Conservation (phyloP, 148 eudicot genomes). For the Bassia scoparia region DNA sequence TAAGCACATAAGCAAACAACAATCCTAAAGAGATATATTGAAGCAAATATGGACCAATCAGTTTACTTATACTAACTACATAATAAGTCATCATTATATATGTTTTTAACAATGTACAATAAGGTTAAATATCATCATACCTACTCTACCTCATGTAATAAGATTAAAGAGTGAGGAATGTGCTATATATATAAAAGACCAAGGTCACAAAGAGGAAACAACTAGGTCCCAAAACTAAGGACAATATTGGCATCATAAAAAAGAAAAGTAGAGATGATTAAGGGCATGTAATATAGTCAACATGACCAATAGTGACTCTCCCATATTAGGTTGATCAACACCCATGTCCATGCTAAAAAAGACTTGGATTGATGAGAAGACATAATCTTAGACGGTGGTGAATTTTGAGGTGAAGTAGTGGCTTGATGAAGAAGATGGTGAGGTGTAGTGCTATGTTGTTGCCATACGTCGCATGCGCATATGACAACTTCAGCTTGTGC, state of each 20-base stretch:
- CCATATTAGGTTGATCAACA: constrained; percentile 47
- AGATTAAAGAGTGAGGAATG: constrained; percentile 12
- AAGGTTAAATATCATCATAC: constrained; percentile 19
- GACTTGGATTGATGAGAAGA: constrained; percentile 48
- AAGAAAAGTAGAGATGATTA: not conserved
- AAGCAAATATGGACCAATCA: constrained; percentile 1
- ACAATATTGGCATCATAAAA: constrained; percentile 17
- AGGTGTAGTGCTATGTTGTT: constrained; percentile 6
- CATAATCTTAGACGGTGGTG: constrained; percentile 40
- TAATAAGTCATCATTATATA: constrained; percentile 27
- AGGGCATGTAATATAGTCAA: constrained; percentile 24
- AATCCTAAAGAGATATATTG: not conserved
- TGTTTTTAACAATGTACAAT: constrained; percentile 22
- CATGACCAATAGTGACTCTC: constrained; percentile 59
- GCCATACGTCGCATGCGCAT: constrained; percentile 57
- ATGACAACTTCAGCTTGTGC: constrained; percentile 83
- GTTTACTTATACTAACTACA: constrained; percentile 22
- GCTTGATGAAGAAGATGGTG: constrained; percentile 21
- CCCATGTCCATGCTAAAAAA: constrained; percentile 57
- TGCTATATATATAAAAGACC: constrained; percentile 13
- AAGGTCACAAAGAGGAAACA: constrained; percentile 9
- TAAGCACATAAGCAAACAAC: constrained; percentile 8
- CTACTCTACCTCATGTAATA: constrained; percentile 7
- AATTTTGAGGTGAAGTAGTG: constrained; percentile 43
- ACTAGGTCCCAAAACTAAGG: constrained; percentile 27